phyloP scores from a whole-genome alignment of 1,284 basidiomycete species.

The Papiliotrema terrestris region DNA sequence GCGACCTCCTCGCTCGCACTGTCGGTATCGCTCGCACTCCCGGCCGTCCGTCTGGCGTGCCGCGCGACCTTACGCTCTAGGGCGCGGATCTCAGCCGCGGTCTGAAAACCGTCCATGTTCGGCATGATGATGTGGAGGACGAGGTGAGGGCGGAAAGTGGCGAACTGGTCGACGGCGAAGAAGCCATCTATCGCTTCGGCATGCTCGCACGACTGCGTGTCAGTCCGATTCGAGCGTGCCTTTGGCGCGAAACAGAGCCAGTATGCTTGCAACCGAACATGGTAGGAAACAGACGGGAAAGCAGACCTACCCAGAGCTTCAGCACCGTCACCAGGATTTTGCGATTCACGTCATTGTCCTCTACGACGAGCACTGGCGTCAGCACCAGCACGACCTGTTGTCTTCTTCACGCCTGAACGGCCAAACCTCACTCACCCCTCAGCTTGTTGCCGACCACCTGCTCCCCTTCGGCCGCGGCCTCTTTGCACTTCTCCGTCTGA shows the following conservation, averaged over 20 bases:
- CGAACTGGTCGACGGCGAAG: constrained; percentile 24
- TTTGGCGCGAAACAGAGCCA: too few relatives aligned
- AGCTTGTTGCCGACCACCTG: background rate
- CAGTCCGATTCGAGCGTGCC: background rate
- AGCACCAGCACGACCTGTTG: background rate
- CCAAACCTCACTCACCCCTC: constrained; percentile 8
- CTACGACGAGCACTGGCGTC: constrained; percentile 27
- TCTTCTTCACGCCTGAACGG: too few relatives aligned
- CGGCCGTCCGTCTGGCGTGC: background rate
- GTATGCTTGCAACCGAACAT: background rate
- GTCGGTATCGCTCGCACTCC: background rate
- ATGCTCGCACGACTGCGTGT: constrained; percentile 8
- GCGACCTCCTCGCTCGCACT: background rate
- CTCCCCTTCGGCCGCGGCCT: background rate
- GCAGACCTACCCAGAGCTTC: constrained; percentile 12
- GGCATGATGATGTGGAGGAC: constrained; percentile 36
- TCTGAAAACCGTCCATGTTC: constrained; percentile 30
- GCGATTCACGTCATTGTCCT: constrained; percentile 32
- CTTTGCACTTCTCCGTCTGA: background rate
- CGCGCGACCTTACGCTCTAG: constrained; percentile 13
- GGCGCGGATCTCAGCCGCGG: constrained; percentile 23
- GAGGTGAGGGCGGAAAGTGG: constrained; percentile 22
- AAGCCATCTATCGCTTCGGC: constrained; percentile 33
- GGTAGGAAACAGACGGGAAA: background rate
- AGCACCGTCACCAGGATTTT: constrained; percentile 21